Conservation (phyloP, 495 filamentous ascomycete species). For the Antarctomyces pellizariae region DNA sequence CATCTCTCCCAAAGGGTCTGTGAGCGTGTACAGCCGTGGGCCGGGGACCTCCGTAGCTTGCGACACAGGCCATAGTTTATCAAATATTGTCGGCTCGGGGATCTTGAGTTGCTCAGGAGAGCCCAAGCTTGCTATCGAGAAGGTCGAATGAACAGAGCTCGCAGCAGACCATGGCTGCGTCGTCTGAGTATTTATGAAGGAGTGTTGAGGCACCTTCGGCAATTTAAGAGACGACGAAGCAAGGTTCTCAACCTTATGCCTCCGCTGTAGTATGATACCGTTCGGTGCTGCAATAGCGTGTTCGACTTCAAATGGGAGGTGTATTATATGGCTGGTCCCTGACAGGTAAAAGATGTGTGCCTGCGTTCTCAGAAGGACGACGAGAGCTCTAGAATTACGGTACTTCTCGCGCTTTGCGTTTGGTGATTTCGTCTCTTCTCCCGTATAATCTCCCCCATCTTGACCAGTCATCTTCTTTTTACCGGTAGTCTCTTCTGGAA, state of each 20-base stretch:
- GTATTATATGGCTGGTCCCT: conserved; percentile 70
- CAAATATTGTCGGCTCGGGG: conserved; percentile 19
- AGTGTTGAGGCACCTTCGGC: conserved; percentile 47
- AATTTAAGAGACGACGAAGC: conserved; percentile 22
- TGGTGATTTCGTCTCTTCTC: not conserved
- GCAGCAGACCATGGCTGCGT: conserved; percentile 21
- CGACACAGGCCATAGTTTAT: conserved; percentile 27
- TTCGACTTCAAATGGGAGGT: conserved; percentile 87
- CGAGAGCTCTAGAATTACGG: conserved; percentile 38
- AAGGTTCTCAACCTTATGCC: conserved; percentile 19
- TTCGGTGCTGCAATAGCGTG: conserved; percentile 57
- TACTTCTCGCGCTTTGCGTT: conserved; percentile 8
- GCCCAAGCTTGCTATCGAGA: conserved; percentile 26
- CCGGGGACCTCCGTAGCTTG: conserved; percentile 21
- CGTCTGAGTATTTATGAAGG: conserved; percentile 46
- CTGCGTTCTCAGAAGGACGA: conserved; percentile 80
- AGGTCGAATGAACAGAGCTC: conserved; percentile 23
- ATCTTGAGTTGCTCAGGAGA: conserved; percentile 24
- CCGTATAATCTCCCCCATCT: conserved; percentile 1
- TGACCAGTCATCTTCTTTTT: conserved; percentile 4
- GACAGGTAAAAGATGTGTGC: conserved; percentile 84
- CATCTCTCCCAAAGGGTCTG: conserved; percentile 68
- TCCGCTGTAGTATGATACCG: conserved; percentile 70
- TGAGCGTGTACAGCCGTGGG: conserved; percentile 64
- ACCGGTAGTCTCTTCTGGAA: conserved; percentile 22